Conservation (phyloP, 495 filamentous ascomycete genomes). For the Annulohypoxylon maeteangense region DNA sequence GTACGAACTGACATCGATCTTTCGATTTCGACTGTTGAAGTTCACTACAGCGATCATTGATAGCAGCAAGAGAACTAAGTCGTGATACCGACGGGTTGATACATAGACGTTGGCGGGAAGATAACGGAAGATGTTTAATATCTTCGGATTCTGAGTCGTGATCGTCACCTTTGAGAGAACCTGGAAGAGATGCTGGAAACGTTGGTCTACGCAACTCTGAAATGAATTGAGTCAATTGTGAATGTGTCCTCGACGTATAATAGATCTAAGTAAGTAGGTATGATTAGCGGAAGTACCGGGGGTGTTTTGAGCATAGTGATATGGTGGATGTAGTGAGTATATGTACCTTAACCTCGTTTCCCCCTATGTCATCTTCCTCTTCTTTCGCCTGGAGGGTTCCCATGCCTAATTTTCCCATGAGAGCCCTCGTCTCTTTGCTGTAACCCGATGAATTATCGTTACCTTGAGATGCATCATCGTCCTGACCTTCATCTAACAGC, state of each 20-base stretch:
- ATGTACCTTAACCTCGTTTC: slow-evolving; percentile 70
- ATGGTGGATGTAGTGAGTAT: not conserved
- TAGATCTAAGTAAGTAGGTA: slow-evolving; percentile 70
- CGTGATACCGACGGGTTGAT: slow-evolving; percentile 85
- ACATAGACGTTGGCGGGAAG: slow-evolving; percentile 91
- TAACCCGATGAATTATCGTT: slow-evolving; percentile 52
- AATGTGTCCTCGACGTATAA: slow-evolving; percentile 95
- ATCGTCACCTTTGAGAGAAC: slow-evolving; percentile 45
- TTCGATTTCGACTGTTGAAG: slow-evolving; percentile 80
- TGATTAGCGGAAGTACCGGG: slow-evolving; percentile 4
- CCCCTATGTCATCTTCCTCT: slow-evolving; percentile 62
- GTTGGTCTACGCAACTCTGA: slow-evolving; percentile 84
- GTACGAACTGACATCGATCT: slow-evolving; percentile 80
- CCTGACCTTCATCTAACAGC: slow-evolving; percentile 82
- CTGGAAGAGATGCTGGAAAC: slow-evolving; percentile 69
- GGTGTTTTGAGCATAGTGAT: too few species aligned
- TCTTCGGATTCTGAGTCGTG: slow-evolving; percentile 63
- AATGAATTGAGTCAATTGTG: slow-evolving; percentile 93
- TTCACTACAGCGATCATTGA: slow-evolving; percentile 95
- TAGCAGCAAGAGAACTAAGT: slow-evolving; percentile 78
- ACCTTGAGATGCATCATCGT: slow-evolving; percentile 63
- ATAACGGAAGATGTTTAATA: slow-evolving; percentile 87
- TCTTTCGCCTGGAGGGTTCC: slow-evolving; percentile 41
- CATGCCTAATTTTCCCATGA: slow-evolving; percentile 69
- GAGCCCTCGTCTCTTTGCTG: slow-evolving; percentile 69